Evolutionary conservation across 306 rosid genomes (phyloP), one percentile per base, ranked within the genome.

Genomic region (Parietaria judaica): DNA sequence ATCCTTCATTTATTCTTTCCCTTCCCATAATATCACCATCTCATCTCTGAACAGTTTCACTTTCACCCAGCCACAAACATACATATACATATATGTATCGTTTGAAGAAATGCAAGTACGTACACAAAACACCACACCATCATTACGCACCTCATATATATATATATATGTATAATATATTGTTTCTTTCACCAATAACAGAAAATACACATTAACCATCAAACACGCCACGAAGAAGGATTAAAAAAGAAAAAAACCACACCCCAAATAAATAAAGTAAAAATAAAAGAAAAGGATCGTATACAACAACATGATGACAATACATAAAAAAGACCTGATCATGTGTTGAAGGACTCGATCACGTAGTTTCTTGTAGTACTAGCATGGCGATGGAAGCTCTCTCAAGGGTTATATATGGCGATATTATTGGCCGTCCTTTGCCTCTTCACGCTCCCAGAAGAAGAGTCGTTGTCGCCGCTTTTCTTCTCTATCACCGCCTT

Each of bases 401-500:
- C 72, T 83, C 61, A 64, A 86, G 78, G 75, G 84, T 41, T 41
- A 41, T 73, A 82, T 79, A 86, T 73, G 53, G 9, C 13, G 15
- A 79, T 65, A 63, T 79, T 71, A 54, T 68, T 79, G 72, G 68
- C 80, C 9, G 87, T 86, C 83, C 95, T 86, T 83, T 86, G 97
- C 35, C 97, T 84, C 80, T 90, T 90, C 54, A 76, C 83, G 72
- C 60, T 86, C 66, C 90, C 97, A 12, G 88, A 70, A 60, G 84
- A 72, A 14, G 89, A 73, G 7, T 72, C 81, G 7, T 79, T 65
- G 14, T 80, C 88, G 0, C 75, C 81, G 31, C 71, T 67, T 14
- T 74, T 76, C 76, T 86, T 90, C 69, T 84, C 97, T 89, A 90
- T 90, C 59, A 90, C 94, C 0, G 81, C 83, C 68, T 79, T 90